Percentiles rank a stretch among this genome's conserved stretches.
Evolutionary conservation across 495 filamentous ascomycete genomes (phyloP).

Genomic region (Aspergillus biplanus): DNA sequence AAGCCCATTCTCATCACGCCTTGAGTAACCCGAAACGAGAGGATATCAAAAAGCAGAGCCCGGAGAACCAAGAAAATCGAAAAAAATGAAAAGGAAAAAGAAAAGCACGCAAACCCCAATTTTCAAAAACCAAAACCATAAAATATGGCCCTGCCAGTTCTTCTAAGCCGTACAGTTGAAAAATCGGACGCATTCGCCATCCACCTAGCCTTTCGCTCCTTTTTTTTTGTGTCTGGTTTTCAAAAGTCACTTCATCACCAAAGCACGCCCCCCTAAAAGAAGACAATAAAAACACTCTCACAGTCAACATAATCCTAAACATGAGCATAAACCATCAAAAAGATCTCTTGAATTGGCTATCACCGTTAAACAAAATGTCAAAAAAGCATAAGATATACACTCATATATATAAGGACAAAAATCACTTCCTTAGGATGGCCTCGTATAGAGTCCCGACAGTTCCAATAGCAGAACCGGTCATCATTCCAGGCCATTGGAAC

Average conservation of each 20-base stretch:
- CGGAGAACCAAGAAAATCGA: constrained; percentile 2
- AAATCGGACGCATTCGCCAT: neutral
- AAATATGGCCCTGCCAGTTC: constrained; percentile 4
- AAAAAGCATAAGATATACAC: constrained; percentile 11
- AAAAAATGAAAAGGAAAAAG: neutral
- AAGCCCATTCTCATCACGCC: constrained; percentile 20
- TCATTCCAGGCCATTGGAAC: constrained; percentile 69
- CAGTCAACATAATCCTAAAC: neutral
- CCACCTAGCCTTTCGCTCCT: neutral
- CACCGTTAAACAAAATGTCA: neutral
- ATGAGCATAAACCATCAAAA: neutral
- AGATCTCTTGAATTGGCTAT: neutral
- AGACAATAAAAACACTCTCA: neutral
- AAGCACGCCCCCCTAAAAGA: neutral
- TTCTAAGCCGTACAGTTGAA: neutral
- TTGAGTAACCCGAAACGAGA: constrained; percentile 21
- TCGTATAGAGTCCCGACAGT: constrained; percentile 77
- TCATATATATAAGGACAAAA: constrained; percentile 17
- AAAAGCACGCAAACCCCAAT: neutral
- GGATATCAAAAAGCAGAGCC: constrained; percentile 30
- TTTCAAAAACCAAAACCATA: too few species aligned
- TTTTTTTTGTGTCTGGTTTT: neutral
- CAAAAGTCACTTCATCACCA: neutral
- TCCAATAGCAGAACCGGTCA: constrained; percentile 73
- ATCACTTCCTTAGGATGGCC: constrained; percentile 75